Base-by-base conservation (phyloP, 169 alveolate species). In the Perkinsus chesapeaki region DNA sequence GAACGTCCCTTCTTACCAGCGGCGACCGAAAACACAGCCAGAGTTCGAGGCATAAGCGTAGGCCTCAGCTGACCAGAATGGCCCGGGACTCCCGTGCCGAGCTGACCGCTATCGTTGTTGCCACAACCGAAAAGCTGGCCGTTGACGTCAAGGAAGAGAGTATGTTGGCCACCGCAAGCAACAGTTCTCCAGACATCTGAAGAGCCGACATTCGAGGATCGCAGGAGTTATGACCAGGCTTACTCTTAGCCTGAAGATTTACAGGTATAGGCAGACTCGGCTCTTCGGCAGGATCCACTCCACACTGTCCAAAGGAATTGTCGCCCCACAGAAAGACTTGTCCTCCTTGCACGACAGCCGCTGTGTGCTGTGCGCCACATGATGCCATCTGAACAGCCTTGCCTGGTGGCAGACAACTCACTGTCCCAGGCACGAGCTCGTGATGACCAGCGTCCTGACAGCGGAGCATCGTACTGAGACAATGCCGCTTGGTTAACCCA, bases 221-320 rank as follows among this genome's bases (percentile, higher is more conserved):
- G 12, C 3, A 34, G 37, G 31, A 16, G 31, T 60, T 7, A 34
- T 16, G 3, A 60, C 7, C 37, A 60, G n/a, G 31, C 82, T 23
- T 34, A 60, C 82, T 34, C 27, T 60, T 60, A 9, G 82, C 12
- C 23, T 60, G 82, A 34, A 60, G 82, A 16, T 60, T 60, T 0
- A 60, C 3, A 34, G 82, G 82, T 5, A 60, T 60, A 27, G 82
- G 82, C 82, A 60, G 23, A 16, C 7, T 60, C 82, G 82, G 82
- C 27, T 60, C 82, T 34, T 60, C 82, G 27, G 31, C 82, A 60
- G 82, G 36, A 16, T 60, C 82, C 12, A 60, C 82, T 10, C 96
- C 96, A 73, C 96, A 95, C 92, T 95, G 96, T 10, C 96, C 96
- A 36, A 39, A 36, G 5, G 91, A 31, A 93, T 95, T 95, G 91